These are phyloP conservation scores for Naganishia onofrii DNA, from an alignment of 768 basidiomycete genomes.

Conservation along the genomic window DNA sequence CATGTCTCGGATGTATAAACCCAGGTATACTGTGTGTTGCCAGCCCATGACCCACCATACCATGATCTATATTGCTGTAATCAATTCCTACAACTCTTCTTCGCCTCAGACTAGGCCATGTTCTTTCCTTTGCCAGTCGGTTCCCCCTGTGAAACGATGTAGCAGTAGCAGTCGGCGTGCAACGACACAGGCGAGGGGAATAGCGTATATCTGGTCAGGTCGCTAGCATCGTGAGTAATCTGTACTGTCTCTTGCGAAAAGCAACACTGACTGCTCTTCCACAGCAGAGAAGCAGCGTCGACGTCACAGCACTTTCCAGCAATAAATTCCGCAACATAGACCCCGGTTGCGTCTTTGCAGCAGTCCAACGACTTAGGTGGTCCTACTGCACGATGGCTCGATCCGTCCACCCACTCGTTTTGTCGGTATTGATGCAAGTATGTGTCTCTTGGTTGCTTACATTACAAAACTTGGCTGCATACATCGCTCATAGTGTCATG, in stretches of 20 bases:
- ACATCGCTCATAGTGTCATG: too few species aligned
- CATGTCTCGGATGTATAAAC: slow-evolving; percentile 2
- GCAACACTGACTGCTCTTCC: background rate
- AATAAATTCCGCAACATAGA: background rate
- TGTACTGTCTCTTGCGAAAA: background rate
- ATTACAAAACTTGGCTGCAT: too few species aligned
- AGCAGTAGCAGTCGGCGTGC: too few species aligned
- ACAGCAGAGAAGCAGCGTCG: background rate
- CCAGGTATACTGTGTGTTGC: background rate
- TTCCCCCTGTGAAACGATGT: too few species aligned
- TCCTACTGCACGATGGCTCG: slow-evolving; percentile 57
- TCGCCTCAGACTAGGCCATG: too few species aligned
- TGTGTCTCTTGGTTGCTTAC: too few species aligned
- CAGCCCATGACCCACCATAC: too few species aligned
- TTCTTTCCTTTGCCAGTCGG: too few species aligned
- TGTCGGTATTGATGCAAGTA: too few species aligned
- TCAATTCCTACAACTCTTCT: too few species aligned
- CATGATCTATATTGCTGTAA: too few species aligned
- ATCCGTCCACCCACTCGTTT: slow-evolving; percentile 83
- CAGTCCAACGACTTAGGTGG: background rate
- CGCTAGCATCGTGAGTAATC: slow-evolving; percentile 6
- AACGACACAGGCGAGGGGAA: slow-evolving; percentile 5
- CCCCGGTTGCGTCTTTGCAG: background rate
- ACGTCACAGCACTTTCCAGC: background rate
- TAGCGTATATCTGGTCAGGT: background rate